Conservation (phyloP, 2,329 filamentous ascomycete species). For the Xylariaceae sp. region DNA sequence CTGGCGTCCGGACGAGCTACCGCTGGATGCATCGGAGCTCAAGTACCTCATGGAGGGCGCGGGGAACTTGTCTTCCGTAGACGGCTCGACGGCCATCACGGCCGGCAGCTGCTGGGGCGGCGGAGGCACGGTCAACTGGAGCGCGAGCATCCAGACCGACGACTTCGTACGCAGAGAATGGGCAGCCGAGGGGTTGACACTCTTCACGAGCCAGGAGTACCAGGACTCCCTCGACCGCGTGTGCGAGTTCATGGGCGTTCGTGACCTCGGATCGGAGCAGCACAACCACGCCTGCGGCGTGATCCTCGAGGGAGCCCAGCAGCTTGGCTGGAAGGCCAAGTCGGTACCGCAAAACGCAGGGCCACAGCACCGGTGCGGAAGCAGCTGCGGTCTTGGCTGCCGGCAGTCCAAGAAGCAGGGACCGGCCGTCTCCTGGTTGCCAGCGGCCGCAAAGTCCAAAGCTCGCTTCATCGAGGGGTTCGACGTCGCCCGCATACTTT, state of each 20-base stretch:
- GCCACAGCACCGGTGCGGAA: conserved; percentile 51
- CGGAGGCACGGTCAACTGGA: conserved; percentile 66
- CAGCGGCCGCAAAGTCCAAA: conserved; percentile 57
- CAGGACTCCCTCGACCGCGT: conserved; percentile 51
- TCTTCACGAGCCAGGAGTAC: conserved; percentile 56
- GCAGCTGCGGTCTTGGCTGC: conserved; percentile 29
- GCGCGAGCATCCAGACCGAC: conserved; percentile 32
- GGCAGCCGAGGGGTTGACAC: conserved; percentile 49
- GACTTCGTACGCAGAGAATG: conserved; percentile 60
- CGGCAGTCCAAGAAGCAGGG: conserved; percentile 57
- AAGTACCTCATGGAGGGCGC: conserved; percentile 53
- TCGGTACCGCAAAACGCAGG: conserved; percentile 61
- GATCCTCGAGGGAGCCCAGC: conserved; percentile 56
- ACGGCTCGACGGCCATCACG: conserved; percentile 44
- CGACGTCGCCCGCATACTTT: conserved; percentile 43
- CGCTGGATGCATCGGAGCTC: conserved; percentile 49
- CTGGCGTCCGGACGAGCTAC: conserved; percentile 52
- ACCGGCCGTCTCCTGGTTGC: conserved; percentile 56
- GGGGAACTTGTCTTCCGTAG: conserved; percentile 38
- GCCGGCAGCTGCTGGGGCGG: conserved; percentile 60
- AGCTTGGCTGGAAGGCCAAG: conserved; percentile 56
- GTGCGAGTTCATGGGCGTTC: conserved; percentile 14
- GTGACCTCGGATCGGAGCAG: conserved; percentile 38
- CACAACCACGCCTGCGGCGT: conserved; percentile 53
- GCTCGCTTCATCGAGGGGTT: conserved; percentile 64